phyloP scores from a whole-genome alignment of 2,329 filamentous ascomycete genomes.

The Xylariales sp. region DNA sequence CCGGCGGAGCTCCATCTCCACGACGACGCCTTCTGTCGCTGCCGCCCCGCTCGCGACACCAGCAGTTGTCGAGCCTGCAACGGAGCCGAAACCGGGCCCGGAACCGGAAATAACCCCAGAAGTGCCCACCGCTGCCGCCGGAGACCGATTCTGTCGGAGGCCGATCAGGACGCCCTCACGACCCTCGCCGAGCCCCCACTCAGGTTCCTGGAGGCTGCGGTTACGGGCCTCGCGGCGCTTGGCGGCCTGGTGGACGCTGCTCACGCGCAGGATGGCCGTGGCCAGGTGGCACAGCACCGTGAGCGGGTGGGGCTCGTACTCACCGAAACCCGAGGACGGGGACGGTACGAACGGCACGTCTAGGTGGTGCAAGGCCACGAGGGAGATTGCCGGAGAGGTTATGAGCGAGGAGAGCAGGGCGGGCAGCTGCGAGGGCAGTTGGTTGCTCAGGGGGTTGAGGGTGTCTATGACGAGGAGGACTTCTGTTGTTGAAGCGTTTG shows the following conservation, averaged over 20 bases:
- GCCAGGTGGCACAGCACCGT: conserved; percentile 76
- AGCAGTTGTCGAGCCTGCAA: no score
- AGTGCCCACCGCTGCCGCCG: no score
- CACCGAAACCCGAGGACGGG: conserved; percentile 31
- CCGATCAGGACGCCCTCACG: conserved; percentile 76
- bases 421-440: conserved; percentile 53
- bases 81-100: no score
- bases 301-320: conserved; percentile 66
- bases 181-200: conserved; percentile 73
- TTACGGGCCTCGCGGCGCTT: conserved; percentile 71
- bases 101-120: no score
- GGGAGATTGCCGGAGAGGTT: conserved; percentile 62
- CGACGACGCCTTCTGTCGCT: conserved; percentile 51
- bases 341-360: conserved; percentile 63
- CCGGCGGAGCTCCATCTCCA: conserved; percentile 82
- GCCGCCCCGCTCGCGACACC: conserved; percentile 16
- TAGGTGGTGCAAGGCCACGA: conserved; percentile 77
- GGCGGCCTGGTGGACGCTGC: conserved; percentile 70
- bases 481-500: no score
- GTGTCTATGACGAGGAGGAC: conserved; percentile 76
- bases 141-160: no score
- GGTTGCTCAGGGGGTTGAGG: conserved; percentile 61
- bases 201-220: conserved; percentile 69
- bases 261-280: conserved; percentile 76
- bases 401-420: conserved; percentile 66